A percentile compares a stretch with the other conserved stretches of the same genome.
phyloP scores from a whole-genome alignment of 805 yeast species.

The Metschnikowia similis region DNA sequence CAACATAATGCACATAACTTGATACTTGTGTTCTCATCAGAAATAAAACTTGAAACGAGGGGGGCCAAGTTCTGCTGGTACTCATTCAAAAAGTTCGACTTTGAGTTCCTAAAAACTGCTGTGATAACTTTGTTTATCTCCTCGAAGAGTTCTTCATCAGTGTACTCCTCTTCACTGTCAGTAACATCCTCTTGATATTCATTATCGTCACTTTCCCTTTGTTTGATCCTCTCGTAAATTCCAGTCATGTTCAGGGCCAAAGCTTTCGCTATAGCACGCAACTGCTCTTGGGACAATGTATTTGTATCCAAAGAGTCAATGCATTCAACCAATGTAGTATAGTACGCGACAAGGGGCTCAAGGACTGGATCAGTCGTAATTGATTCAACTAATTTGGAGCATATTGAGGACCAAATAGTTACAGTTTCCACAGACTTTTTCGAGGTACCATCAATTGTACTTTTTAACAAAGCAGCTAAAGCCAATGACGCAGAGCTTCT shows the following conservation, averaged over 20 bases:
- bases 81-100: slow-evolving; percentile 54
- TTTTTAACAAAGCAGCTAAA: slow-evolving; percentile 69
- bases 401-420: slow-evolving; percentile 67
- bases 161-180: slow-evolving; percentile 76
- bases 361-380: slow-evolving; percentile 76
- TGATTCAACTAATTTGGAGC: slow-evolving; percentile 62
- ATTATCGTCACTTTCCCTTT: slow-evolving; percentile 72
- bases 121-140: slow-evolving; percentile 76
- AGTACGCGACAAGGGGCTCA: slow-evolving; percentile 76
- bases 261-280: slow-evolving; percentile 54
- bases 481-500: slow-evolving; percentile 86
- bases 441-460: slow-evolving; percentile 54
- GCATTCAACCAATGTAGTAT: slow-evolving; percentile 64
- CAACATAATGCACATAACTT: slow-evolving; percentile 76
- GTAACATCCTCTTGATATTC: slow-evolving; percentile 85
- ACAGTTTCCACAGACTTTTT: slow-evolving; percentile 57
- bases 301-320: slow-evolving; percentile 64
- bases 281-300: slow-evolving; percentile 51
- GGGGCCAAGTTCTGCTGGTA: slow-evolving; percentile 60
- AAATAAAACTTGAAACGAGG: slow-evolving; percentile 54
- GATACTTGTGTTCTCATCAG: slow-evolving; percentile 63
- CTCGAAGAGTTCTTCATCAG: slow-evolving; percentile 87
- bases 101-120: slow-evolving; percentile 61
- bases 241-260: slow-evolving; percentile 61
- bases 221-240: slow-evolving; percentile 63